Conservation (phyloP, 768 basidiomycete genomes). For the Cubamyces sp. region DNA sequence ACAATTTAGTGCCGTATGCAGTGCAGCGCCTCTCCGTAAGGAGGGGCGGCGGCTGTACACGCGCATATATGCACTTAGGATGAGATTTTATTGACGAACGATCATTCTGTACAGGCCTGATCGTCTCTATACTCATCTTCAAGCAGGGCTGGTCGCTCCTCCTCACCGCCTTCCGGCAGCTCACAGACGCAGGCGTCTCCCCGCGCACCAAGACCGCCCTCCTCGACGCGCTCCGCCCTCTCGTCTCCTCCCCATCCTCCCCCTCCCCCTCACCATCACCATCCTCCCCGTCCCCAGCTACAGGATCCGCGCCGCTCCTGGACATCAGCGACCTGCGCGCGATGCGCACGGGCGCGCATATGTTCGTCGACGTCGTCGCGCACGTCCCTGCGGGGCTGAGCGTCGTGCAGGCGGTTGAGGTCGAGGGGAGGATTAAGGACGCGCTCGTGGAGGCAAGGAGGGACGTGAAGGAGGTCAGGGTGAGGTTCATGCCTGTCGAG, state of each 20-base stretch:
- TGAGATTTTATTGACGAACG: background rate
- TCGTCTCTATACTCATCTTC: slow-evolving; percentile 91
- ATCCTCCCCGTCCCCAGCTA: background rate
- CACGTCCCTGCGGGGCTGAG: slow-evolving; percentile 64
- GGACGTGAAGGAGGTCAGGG: slow-evolving; percentile 74
- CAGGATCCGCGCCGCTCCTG: slow-evolving; percentile 39
- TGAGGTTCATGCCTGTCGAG: slow-evolving; percentile 59
- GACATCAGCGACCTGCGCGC: slow-evolving; percentile 64
- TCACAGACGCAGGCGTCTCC: slow-evolving; percentile 84
- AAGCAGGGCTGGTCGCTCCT: slow-evolving; percentile 74
- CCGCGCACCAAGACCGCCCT: slow-evolving; percentile 54
- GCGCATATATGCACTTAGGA: no score
- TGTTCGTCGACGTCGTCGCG: slow-evolving; percentile 83
- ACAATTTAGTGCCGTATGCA: background rate
- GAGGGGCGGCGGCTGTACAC: no score
- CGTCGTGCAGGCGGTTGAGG: slow-evolving; percentile 55
- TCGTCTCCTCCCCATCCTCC: slow-evolving; percentile 43
- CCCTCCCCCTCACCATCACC: slow-evolving; percentile 24
- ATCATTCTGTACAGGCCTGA: slow-evolving; percentile 54
- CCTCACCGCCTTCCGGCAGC: slow-evolving; percentile 71
- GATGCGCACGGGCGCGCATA: slow-evolving; percentile 76
- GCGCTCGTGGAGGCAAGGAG: slow-evolving; percentile 58
- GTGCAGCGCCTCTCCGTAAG: no score
- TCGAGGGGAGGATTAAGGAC: slow-evolving; percentile 65
- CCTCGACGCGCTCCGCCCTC: slow-evolving; percentile 57